These are phyloP conservation scores for Sordaria brevicollis DNA, from an alignment of 495 filamentous ascomycete species.

Conservation along the genomic window DNA sequence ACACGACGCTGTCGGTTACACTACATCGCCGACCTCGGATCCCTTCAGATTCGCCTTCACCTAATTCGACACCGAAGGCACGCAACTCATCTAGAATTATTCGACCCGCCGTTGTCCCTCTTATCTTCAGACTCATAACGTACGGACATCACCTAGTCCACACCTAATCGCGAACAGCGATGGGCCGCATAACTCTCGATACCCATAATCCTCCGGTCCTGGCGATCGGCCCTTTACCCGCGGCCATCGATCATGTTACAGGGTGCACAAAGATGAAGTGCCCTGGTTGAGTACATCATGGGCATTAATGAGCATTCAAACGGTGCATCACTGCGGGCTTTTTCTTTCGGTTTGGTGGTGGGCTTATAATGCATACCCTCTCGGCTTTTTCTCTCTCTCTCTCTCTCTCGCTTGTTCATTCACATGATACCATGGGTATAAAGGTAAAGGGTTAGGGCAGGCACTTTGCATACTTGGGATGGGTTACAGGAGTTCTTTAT, in stretches of 20 bases:
- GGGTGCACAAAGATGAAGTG: background rate
- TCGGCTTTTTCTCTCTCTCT: background rate
- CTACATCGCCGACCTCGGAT: background rate
- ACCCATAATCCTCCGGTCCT: background rate
- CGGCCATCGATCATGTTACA: background rate
- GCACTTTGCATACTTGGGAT: background rate
- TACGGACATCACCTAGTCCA: background rate
- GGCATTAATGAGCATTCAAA: background rate
- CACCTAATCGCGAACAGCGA: background rate
- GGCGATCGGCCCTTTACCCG: background rate
- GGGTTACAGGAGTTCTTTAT: background rate
- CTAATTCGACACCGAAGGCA: background rate
- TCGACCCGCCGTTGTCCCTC: background rate
- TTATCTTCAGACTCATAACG: background rate
- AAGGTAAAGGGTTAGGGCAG: no score
- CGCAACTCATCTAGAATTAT: background rate
- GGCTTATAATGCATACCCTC: background rate
- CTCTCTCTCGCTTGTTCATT: background rate
- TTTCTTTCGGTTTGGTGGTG: background rate
- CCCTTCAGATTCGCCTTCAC: background rate
- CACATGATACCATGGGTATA: background rate
- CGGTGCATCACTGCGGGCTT: background rate
- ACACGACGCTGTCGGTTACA: background rate
- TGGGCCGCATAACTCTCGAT: background rate
- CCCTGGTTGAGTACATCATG: background rate